phyloP scores from a whole-genome alignment of 2,329 filamentous ascomycete genomes.

The Rosellinia necatrix region DNA sequence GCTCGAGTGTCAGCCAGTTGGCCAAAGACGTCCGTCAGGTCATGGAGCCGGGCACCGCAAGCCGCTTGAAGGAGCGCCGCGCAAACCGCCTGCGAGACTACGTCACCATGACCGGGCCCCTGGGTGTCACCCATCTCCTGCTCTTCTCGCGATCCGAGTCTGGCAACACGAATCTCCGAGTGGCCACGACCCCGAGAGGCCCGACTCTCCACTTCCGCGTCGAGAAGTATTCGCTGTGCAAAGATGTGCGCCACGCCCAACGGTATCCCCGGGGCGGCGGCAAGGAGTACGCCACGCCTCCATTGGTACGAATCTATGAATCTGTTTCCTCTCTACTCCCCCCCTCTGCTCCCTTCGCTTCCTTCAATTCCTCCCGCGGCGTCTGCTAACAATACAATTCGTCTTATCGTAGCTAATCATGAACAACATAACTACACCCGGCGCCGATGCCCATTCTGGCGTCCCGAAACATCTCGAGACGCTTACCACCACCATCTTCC shows the following conservation, averaged over 20 bases:
- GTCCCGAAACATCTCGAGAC: constrained; percentile 95
- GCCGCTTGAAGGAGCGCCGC: constrained; percentile 84
- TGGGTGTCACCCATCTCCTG: constrained; percentile 90
- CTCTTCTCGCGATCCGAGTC: constrained; percentile 88
- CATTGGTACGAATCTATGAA: constrained; percentile 61
- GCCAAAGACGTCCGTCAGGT: constrained; percentile 88
- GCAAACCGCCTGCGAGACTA: constrained; percentile 91
- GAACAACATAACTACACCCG: constrained; percentile 88
- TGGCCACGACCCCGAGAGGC: constrained; percentile 85
- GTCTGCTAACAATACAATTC: background rate
- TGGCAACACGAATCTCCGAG: constrained; percentile 89
- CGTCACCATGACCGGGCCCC: constrained; percentile 89
- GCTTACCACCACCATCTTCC: constrained; percentile 90
- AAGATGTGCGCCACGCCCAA: constrained; percentile 83
- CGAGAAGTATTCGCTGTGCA: constrained; percentile 91
- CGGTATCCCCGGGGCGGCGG: constrained; percentile 81
- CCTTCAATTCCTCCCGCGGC: no score
- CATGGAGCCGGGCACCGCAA: constrained; percentile 95
- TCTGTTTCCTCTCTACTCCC: no score
- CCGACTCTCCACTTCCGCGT: constrained; percentile 94
- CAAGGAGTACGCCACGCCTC: constrained; percentile 84
- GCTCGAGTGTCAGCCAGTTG: constrained; percentile 86
- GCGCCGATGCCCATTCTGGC: constrained; percentile 62
- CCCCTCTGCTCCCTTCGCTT: no score
- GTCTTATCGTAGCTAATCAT: constrained; percentile 72